Conservation (phyloP, 805 yeast genomes). For the Sugiyamaella valdiviana region DNA sequence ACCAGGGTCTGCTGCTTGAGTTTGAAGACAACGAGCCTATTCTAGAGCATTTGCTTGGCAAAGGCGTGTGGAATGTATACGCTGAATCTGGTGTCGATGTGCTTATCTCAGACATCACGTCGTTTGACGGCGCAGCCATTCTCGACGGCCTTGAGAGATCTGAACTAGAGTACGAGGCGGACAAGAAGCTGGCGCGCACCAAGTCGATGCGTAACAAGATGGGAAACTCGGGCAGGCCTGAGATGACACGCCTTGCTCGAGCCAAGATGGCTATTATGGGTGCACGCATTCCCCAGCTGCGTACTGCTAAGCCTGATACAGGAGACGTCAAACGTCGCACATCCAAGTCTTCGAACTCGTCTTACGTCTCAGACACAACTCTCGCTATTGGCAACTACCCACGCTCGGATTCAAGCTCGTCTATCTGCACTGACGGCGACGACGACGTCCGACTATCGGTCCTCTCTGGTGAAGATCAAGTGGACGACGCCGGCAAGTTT, state of each 20-base stretch:
- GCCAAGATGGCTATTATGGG: not conserved
- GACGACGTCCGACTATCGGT: not conserved
- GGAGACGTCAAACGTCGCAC: not conserved
- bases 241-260: not conserved
- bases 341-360: not conserved
- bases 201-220: not conserved
- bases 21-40: conserved; percentile 38
- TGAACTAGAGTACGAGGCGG: conserved; percentile 1
- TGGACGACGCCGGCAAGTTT: not conserved
- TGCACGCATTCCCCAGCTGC: not conserved
- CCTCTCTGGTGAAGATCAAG: not conserved
- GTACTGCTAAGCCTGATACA: not conserved
- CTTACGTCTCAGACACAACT: not conserved
- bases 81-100: conserved; percentile 32
- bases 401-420: not conserved
- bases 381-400: not conserved
- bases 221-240: not conserved
- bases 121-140: conserved; percentile 3
- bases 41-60: conserved; percentile 37
- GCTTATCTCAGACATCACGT: conserved; percentile 31
- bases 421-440: not conserved
- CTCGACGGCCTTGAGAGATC: conserved; percentile 2
- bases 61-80: conserved; percentile 39
- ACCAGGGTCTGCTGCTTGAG: conserved; percentile 36
- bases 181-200: conserved; percentile 1